Evolutionary conservation across 176 grass and related monocot genomes (phyloP), one percentile per base, ranked within the genome.

Genomic region (Lolium perenne): DNA sequence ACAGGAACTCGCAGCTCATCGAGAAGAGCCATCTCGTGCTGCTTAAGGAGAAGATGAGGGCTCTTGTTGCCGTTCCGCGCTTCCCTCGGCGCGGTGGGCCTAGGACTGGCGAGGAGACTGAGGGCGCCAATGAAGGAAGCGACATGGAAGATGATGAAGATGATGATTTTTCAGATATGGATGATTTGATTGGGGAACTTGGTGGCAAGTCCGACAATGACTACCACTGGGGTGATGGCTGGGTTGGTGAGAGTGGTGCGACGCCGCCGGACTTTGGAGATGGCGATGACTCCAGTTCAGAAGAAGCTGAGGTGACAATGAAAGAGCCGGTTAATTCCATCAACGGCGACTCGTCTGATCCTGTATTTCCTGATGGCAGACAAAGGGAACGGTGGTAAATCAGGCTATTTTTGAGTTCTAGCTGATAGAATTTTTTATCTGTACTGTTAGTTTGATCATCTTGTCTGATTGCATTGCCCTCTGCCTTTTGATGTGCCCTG

Each of bases 11-110:
- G 0, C 94, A 98, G 71, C 83, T 98, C 8, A 17, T 95, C 1
- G 97, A 98, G 58, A 98, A 96, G 94, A 91, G 92, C 68, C 84
- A 86, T 57, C 88, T 98, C 51, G 82, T 95, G 25, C 32, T 99
- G 66, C 83, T 99, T 12, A 96, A 99, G 97, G 97, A 99, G 84
- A 99, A 99, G 89, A 86, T 99, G 94, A 87, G 97, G 78, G 90
- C 91, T 64, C 88, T 99, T 41, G 92, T 99, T 16, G 84, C 65
- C 2, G 79, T 96, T 21, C 88, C 92, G 10, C 90, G 94, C 47
- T 94, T 96, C 60, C 79, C 80, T 6, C 72, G 86, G 69, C 85
- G 88, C 14, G 75, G 38, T 16, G 22, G 12, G 0, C 77, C 46
- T 23, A 78, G 38, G 60, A 71, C 57, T 59, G 60, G 78, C 22